These are phyloP conservation scores for Taiozyma onychis DNA, from an alignment of 1,139 yeast genomes.

Conservation along the genomic window DNA sequence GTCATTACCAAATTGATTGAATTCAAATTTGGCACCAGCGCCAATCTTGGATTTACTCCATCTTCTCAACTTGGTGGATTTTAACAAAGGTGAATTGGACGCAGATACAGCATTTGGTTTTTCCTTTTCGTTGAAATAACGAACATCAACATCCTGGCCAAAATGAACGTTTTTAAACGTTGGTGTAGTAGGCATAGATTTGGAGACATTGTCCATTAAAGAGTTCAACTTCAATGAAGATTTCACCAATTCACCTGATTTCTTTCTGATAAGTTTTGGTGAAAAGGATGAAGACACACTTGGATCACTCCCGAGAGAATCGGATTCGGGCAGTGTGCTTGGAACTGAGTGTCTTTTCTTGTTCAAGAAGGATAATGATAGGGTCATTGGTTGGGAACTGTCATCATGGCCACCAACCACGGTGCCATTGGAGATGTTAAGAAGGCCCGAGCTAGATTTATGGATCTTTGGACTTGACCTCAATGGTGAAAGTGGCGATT, in stretches of 20 bases:
- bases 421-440: not conserved
- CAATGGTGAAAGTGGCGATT: not conserved
- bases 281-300: not conserved
- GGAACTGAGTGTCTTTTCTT: slow-evolving; percentile 17
- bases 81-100: slow-evolving; percentile 49
- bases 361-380: slow-evolving; percentile 17
- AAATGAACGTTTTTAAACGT: slow-evolving; percentile 75
- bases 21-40: slow-evolving; percentile 20
- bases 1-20: slow-evolving; percentile 6
- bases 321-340: not conserved
- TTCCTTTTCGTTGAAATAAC: slow-evolving; percentile 67
- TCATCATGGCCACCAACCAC: not conserved
- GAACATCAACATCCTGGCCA: slow-evolving; percentile 61
- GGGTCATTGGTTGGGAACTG: slow-evolving; percentile 1
- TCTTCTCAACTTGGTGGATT: slow-evolving; percentile 13
- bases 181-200: slow-evolving; percentile 72
- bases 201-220: slow-evolving; percentile 38
- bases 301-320: not conserved
- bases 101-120: slow-evolving; percentile 73
- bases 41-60: slow-evolving; percentile 9
- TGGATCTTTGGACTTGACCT: not conserved
- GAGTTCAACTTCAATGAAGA: slow-evolving; percentile 56
- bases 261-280: slow-evolving; percentile 50
- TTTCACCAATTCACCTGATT: slow-evolving; percentile 77
- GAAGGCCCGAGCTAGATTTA: not conserved